phyloP scores from a whole-genome alignment of 768 basidiomycete genomes.

The Boletus reticulatus region DNA sequence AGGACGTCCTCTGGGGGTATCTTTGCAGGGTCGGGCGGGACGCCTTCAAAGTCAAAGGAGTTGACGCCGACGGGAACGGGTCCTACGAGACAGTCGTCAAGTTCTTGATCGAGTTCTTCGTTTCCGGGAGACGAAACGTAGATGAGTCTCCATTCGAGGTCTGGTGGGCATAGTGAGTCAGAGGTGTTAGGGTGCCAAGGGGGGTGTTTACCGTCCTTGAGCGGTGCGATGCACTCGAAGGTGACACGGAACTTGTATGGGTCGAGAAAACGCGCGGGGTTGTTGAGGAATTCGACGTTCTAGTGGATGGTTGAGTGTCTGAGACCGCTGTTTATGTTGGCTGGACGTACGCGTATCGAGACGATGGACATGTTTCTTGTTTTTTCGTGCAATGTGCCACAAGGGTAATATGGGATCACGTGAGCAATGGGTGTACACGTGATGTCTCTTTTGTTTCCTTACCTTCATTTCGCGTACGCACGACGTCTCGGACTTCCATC shows the following conservation, averaged over 20 bases:
- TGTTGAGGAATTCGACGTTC: constrained; percentile 91
- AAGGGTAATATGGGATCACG: neutral
- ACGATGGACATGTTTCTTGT: constrained; percentile 56
- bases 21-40: constrained; percentile 76
- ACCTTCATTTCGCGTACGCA: constrained; percentile 19
- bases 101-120: constrained; percentile 92
- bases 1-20: constrained; percentile 90
- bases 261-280: constrained; percentile 89
- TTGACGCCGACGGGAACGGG: constrained; percentile 97
- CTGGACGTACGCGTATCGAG: constrained; percentile 56
- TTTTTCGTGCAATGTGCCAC: neutral
- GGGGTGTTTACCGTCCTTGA: constrained; percentile 71
- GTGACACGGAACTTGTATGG: constrained; percentile 92
- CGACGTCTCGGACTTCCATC: constrained; percentile 3
- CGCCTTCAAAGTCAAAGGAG: constrained; percentile 94
- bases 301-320: constrained; percentile 24
- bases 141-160: constrained; percentile 97
- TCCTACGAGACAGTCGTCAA: constrained; percentile 96
- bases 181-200: neutral
- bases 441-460: constrained; percentile 17
- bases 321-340: neutral
- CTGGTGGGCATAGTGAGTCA: constrained; percentile 37
- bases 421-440: neutral
- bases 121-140: constrained; percentile 94
- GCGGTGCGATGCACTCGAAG: constrained; percentile 91